Evolutionary conservation across 148 eudicot genomes (phyloP).

Genomic region (Drosera capensis): DNA sequence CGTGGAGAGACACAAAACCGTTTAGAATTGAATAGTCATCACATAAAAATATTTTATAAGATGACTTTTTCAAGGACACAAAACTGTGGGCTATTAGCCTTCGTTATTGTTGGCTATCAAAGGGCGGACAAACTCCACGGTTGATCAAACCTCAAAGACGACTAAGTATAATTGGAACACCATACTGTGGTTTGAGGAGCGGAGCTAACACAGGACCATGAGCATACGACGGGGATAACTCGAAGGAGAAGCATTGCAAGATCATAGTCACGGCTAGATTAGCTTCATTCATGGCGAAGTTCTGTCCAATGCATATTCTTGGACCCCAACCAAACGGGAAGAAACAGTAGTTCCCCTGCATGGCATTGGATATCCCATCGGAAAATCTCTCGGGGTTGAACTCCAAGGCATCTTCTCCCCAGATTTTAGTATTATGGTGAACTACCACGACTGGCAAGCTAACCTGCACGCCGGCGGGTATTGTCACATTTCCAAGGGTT

Average conservation of each 20-base stretch:
- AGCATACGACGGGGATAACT: constrained; percentile 4
- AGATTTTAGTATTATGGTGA: constrained; percentile 2
- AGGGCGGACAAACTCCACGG: too few relatives aligned
- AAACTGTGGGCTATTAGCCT: too few relatives aligned
- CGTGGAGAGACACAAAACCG: too few relatives aligned
- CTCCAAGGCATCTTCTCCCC: constrained; percentile 9
- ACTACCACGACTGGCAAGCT: not conserved
- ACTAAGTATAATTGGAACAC: too few relatives aligned
- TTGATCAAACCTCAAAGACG: too few relatives aligned
- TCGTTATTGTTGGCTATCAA: too few relatives aligned
- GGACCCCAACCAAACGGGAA: constrained; percentile 11
- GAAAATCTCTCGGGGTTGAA: constrained; percentile 11
- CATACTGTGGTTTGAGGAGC: constrained; percentile 5
- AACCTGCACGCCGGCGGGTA: constrained; percentile 2
- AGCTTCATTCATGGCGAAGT: constrained; percentile 5
- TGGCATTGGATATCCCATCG: constrained; percentile 7
- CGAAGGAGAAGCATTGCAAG: constrained; percentile 4
- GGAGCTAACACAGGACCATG: constrained; percentile 3
- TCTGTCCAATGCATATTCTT: constrained; percentile 5
- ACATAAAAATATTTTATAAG: too few relatives aligned
- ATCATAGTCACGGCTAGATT: constrained; percentile 5
- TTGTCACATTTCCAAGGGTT: not conserved
- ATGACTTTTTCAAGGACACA: too few relatives aligned
- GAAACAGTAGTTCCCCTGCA: not conserved
- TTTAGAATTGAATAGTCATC: too few relatives aligned